Evolutionary conservation across 345 rosid genomes (phyloP), one percentile per base, ranked within the genome.

Genomic region (Combretum micranthum): DNA sequence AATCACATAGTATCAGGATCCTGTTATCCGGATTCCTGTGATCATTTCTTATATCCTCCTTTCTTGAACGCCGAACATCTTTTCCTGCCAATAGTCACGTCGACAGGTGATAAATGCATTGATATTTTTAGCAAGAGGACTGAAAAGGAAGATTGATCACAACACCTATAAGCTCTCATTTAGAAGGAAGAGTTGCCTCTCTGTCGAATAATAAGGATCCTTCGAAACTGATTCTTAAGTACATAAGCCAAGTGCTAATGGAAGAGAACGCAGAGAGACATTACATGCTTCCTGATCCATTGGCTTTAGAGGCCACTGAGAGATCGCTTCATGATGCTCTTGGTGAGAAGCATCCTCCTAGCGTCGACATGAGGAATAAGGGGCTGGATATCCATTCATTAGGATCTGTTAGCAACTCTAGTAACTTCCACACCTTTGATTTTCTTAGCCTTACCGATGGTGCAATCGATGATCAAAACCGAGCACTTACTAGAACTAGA

Each of bases 161-260:
- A 32, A 32, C 39, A 32, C 39, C 39, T 32, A 32, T 32, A 32
- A 32, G 39, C 6, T 32, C 39, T 32, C 39, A 32, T 32, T 32
- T 32, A 11, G 39, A 32, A 32, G 37, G 61, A 48, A 53, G 13
- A 37, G 43, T 9, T 2, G 26, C 58, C 17, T 46, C 66, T 46
- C 46, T 42, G 46, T 63, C 53, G 3, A 55, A 58, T 42, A 51
- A 18, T 23, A 56, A 21, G 52, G 68, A 66, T 37, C 57, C 44
- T 23, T 66, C 50, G 3, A 42, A 59, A 43, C 53, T 52, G 6
- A 45, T 60, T 53, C 69, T 74, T 25, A 63, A 74, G 56, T 74
- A 59, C 72, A 56, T 74, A 32, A 70, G 44, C 52, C 65, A 70
- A 43, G 58, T 63, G 60, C 66, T 74, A 0, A 66, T 74, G 72